Conservation (phyloP, 371 early-diverging fungal genomes). For the Lichtheimia ornata region DNA sequence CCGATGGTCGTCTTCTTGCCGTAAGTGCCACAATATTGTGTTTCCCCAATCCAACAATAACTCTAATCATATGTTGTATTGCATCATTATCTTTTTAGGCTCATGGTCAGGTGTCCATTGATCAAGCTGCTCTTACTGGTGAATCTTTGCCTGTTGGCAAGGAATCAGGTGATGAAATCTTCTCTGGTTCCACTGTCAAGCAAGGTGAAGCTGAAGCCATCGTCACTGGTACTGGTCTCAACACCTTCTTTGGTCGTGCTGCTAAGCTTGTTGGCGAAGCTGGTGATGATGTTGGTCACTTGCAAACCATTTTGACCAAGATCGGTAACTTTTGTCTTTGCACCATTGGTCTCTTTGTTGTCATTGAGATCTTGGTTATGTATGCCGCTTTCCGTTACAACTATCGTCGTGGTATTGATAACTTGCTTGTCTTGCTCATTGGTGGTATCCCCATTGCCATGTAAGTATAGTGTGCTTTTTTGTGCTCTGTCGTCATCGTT, state of each 20-base stretch:
- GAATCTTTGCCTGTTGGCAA: conserved; percentile 75
- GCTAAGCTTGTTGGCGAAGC: conserved; percentile 76
- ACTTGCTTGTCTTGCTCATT: conserved; percentile 70
- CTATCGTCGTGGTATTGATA: conserved; percentile 68
- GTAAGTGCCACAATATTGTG: conserved; percentile 22
- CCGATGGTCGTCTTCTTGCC: conserved; percentile 61
- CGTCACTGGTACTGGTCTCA: conserved; percentile 77
- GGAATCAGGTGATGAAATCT: conserved; percentile 65
- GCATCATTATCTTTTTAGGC: conserved; percentile 18
- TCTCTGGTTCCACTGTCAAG: conserved; percentile 81
- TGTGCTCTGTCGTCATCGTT: neutral
- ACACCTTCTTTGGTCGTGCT: conserved; percentile 88
- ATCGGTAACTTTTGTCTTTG: conserved; percentile 85
- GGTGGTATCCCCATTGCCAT: conserved; percentile 78
- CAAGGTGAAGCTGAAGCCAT: conserved; percentile 87
- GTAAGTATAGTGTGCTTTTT: conserved; percentile 18
- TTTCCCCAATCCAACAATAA: neutral
- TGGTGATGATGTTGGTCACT: conserved; percentile 79
- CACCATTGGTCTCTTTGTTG: conserved; percentile 68
- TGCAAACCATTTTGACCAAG: conserved; percentile 81
- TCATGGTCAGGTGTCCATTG: conserved; percentile 56
- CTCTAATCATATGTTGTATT: neutral
- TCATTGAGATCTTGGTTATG: conserved; percentile 78
- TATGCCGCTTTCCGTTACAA: conserved; percentile 70
- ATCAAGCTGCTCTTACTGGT: conserved; percentile 83